Evolutionary conservation across 2,329 filamentous ascomycete species (phyloP).

Genomic region (Nemania sp.): DNA sequence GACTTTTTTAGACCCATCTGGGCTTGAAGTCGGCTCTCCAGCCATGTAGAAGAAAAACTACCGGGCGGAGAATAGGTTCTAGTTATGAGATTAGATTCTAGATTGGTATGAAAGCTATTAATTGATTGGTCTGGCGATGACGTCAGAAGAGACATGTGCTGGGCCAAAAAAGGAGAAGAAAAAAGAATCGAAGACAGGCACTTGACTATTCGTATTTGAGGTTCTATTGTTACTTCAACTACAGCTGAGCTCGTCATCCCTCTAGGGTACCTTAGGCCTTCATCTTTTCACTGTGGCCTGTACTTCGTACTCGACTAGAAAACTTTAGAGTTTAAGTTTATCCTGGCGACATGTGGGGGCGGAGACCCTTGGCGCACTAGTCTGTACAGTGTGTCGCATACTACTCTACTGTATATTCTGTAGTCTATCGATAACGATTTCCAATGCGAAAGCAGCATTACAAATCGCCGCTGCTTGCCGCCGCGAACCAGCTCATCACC

Average conservation of each 20-base stretch:
- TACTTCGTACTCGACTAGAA: too few relatives aligned
- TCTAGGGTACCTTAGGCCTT: too few relatives aligned
- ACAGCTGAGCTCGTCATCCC: too few relatives aligned
- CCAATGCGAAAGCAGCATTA: constrained; percentile 22
- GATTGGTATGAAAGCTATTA: background rate
- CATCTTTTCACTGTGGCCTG: too few relatives aligned
- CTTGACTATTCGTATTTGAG: too few relatives aligned
- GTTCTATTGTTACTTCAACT: too few relatives aligned
- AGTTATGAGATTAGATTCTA: background rate
- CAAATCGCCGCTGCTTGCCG: constrained; percentile 30
- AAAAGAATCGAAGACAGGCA: too few relatives aligned
- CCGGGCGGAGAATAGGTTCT: background rate
- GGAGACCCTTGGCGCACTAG: too few relatives aligned
- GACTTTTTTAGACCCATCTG: constrained; percentile 33
- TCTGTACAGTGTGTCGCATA: background rate
- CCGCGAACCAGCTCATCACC: constrained; percentile 18
- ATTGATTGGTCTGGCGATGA: constrained; percentile 10
- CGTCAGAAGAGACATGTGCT: too few relatives aligned
- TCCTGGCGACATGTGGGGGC: too few relatives aligned
- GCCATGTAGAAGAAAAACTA: constrained; percentile 26
- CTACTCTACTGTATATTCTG: background rate
- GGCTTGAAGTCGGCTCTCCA: background rate
- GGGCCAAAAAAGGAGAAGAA: too few relatives aligned
- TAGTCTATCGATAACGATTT: constrained; percentile 41
- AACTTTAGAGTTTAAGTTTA: too few relatives aligned